Base-by-base conservation (phyloP, 129 eudicot species). In the Flaveria trinervia region DNA sequence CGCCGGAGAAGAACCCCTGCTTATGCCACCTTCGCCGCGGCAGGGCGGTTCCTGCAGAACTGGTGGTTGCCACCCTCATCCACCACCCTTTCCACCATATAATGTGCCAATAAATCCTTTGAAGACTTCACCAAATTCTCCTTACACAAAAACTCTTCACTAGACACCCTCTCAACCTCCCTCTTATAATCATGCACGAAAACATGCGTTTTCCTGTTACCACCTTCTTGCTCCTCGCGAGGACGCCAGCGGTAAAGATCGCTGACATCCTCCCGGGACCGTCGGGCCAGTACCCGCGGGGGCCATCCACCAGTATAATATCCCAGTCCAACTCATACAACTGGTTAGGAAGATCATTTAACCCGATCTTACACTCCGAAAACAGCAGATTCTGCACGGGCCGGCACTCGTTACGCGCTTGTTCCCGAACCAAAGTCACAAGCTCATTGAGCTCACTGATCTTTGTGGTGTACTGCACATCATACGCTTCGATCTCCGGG, bases 241-340 rank as follows among this genome's bases (percentile, higher is more conserved):
- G 81, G 15, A 95, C 99, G 17, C 89, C 91, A 10, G 99, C 92
- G 65, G 99, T 95, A 77, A 89, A 95, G 6, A 95, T 92, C 12
- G 99, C 92, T 20, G 99, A 85, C 90, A 89, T 95, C 84, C 99
- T 74, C 39, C 99, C 99, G 0, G 99, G 99, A 15, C 92, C 96
- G 65, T 89, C 93, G 0, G 97, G 97, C 97, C 96, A 91, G 77
- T 95, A 90, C 69, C 99, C 97, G 4, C 99, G 76, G 13, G 99
- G 99, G 9, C 99, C 99, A 13, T 95, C 99, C 9, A 95, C 92
- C 77, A 95, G 60, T 14, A 95, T 92, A 9, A 95, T 82, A 44
- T 95, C 96, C 99, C 99, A 95, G 10, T 90, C 96, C 56, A 95
- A 52, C 52, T 89, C 97, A 59, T 95, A 95, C 64, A 95, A 78